Evolutionary conservation across 768 basidiomycete genomes (phyloP), one percentile per base, ranked within the genome.

Genomic region (Nidularia pulvinata): DNA sequence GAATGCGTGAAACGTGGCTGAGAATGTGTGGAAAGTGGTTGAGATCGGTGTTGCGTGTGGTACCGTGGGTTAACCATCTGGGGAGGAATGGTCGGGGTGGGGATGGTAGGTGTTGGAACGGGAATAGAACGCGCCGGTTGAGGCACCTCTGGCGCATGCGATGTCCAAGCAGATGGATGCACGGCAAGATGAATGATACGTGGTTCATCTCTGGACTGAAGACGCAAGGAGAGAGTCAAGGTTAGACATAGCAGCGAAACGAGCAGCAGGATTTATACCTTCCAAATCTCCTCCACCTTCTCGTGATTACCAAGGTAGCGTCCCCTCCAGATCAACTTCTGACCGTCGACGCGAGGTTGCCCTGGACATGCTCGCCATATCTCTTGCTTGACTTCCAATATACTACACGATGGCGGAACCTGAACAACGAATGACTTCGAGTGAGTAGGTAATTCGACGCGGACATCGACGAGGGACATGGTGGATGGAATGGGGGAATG

Each of bases 251-350:
- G n/a, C 7, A 48, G 48, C 32, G 42, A 36, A 25, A 43, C 46
- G 54, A 35, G 60, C 77, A 19, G 19, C 19, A 19, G 19, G 19
- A 19, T 19, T 19, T 19, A 61, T 59, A 86, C 86, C 81, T 83
- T 84, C 91, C 90, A 91, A 45, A 92, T 69, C 44, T 82, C 80
- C 52, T 76, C 71, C 13, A 92, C 74, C 60, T 74, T 80, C 74
- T 91, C 88, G 46, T 76, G 73, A 68, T 92, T 85, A 22, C 64
- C 69, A 36, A 93, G 72, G 61, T 77, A 76, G 46, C 90, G 81
- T 19, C 91, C 91, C 61, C 83, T 78, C 82, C 85, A 90, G 53
- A 93, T 85, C 54, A 93, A 76, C 54, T 87, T 77, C 68, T 92
- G 91, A 16, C 89, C 88, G n/a, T 84, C 82, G 14, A 81, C 75